Percentiles rank a stretch among this genome's conserved stretches.
Evolutionary conservation across 2,329 filamentous ascomycete genomes (phyloP).

Genomic region (Apiospora sp.): DNA sequence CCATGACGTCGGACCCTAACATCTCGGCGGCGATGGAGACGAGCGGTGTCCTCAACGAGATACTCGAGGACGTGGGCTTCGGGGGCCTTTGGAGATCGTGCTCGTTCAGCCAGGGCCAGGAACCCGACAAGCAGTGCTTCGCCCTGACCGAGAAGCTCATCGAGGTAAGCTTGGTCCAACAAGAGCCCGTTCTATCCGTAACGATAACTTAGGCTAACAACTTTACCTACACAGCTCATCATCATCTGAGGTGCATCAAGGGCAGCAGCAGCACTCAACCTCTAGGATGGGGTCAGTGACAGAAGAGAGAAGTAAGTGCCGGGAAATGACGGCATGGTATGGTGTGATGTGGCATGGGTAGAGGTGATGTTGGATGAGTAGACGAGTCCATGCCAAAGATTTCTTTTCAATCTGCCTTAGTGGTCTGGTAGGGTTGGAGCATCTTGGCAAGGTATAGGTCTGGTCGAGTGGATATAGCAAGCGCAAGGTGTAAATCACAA

Average conservation of each 20-base stretch:
- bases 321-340: not conserved
- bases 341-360: not conserved
- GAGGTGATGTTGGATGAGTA: not conserved
- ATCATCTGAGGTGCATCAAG: conserved; percentile 27
- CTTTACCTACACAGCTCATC: conserved; percentile 26
- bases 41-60: conserved; percentile 56
- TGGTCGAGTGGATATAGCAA: not conserved
- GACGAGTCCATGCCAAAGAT: not conserved
- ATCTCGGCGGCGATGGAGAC: conserved; percentile 59
- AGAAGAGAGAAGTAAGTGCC: not conserved
- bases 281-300: not conserved
- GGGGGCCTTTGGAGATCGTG: conserved; percentile 68
- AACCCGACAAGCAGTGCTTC: conserved; percentile 60
- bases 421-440: not conserved
- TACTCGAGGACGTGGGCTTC: conserved; percentile 68
- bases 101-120: conserved; percentile 57
- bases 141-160: conserved; percentile 67
- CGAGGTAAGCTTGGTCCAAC: conserved; percentile 54
- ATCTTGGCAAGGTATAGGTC: not conserved
- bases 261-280: not conserved
- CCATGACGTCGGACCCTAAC: conserved; percentile 61
- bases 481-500: conserved; percentile 14
- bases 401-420: not conserved
- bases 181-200: not conserved
- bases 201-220: not conserved